Evolutionary conservation across 805 yeast species (phyloP).

Genomic region (Barnettozyma pratensis): DNA sequence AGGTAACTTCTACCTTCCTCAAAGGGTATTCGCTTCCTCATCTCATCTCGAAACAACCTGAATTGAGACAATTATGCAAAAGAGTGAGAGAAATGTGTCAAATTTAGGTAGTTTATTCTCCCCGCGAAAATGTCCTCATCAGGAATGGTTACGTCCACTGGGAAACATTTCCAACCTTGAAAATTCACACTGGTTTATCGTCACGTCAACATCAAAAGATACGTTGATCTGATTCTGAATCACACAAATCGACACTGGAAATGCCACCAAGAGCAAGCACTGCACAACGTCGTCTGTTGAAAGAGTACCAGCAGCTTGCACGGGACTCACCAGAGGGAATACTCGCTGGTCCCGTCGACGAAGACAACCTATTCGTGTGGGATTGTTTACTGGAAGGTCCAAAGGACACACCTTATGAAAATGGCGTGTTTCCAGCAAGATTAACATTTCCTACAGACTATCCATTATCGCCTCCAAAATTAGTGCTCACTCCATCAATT

Average conservation of each 20-base stretch:
- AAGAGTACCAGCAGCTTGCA: constrained; percentile 82
- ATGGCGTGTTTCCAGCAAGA: constrained; percentile 80
- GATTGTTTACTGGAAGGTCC: constrained; percentile 85
- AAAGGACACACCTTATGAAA: constrained; percentile 76
- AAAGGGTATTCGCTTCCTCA: background rate
- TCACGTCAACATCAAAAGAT: background rate
- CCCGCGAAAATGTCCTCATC: background rate
- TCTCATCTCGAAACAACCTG: background rate
- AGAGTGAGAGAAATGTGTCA: background rate
- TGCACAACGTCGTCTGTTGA: constrained; percentile 82
- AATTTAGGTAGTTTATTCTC: background rate
- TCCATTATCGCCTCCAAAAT: constrained; percentile 76
- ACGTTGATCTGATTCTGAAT: background rate
- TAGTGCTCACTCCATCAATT: constrained; percentile 73
- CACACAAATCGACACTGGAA: too few relatives aligned
- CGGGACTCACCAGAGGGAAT: constrained; percentile 93
- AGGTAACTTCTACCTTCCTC: background rate
- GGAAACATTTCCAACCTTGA: background rate
- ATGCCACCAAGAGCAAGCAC: constrained; percentile 38
- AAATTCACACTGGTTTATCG: background rate
- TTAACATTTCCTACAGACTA: constrained; percentile 73
- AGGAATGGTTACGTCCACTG: too few relatives aligned
- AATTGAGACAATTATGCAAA: background rate
- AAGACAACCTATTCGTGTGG: constrained; percentile 73
- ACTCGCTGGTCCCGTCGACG: constrained; percentile 83